Conservation (phyloP, 768 basidiomycete genomes). For the Nidularia sp. region DNA sequence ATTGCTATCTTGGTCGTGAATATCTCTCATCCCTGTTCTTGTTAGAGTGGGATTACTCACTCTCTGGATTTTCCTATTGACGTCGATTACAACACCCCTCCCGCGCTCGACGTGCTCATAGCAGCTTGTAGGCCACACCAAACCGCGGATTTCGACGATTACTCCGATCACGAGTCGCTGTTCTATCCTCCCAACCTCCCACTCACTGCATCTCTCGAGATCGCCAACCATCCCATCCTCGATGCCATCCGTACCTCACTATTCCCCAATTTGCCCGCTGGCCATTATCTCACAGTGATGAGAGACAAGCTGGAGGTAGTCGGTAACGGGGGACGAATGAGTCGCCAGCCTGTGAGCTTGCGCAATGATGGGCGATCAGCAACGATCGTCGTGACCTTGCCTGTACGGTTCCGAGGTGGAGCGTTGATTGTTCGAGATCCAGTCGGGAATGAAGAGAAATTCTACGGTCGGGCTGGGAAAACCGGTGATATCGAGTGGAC, state of each 20-base stretch:
- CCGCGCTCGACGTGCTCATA: conserved; percentile 75
- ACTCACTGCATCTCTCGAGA: conserved; percentile 71
- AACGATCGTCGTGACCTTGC: conserved; percentile 70
- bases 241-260: conserved; percentile 68
- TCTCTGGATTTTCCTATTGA: conserved; percentile 82
- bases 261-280: conserved; percentile 66
- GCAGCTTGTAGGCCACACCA: conserved; percentile 69
- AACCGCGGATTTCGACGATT: conserved; percentile 46
- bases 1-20: not conserved
- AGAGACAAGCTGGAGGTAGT: conserved; percentile 72
- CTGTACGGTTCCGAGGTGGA: conserved; percentile 72
- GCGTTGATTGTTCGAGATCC: conserved; percentile 52
- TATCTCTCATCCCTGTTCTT: not conserved
- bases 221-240: conserved; percentile 79
- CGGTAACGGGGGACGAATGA: conserved; percentile 54
- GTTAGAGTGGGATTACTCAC: conserved; percentile 72
- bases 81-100: conserved; percentile 68
- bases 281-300: conserved; percentile 65
- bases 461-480: conserved; percentile 58
- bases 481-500: conserved; percentile 73
- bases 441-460: conserved; percentile 57
- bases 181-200: conserved; percentile 73
- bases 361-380: conserved; percentile 68
- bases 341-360: conserved; percentile 46
- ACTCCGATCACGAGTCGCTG: conserved; percentile 59